Conservation (phyloP, 2,329 filamentous ascomycete species). For the Karstenula rhodostoma region DNA sequence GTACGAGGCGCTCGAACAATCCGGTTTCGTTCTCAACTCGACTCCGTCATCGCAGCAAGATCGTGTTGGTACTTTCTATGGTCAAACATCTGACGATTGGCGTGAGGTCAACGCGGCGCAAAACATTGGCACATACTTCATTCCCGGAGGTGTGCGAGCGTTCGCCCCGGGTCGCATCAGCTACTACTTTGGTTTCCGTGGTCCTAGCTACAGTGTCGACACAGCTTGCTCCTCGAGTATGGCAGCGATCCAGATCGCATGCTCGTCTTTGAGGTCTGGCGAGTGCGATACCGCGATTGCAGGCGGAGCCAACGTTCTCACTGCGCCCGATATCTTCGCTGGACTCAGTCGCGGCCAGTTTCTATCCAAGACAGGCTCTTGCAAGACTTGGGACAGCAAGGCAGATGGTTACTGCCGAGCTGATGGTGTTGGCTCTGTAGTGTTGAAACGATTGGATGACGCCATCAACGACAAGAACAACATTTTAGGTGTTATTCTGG, state of each 20-base stretch:
- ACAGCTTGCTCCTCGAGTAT: conserved; percentile 38
- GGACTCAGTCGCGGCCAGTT: conserved; percentile 31
- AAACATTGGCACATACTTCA: conserved; percentile 33
- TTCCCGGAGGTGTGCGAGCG: conserved; percentile 61
- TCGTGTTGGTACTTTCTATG: conserved; percentile 28
- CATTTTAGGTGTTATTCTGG: conserved; percentile 37
- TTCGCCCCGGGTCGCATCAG: conserved; percentile 52
- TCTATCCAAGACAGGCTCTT: conserved; percentile 33
- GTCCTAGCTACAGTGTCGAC: conserved; percentile 54
- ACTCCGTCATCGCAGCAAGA: conserved; percentile 23
- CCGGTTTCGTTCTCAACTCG: conserved; percentile 30
- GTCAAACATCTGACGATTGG: conserved; percentile 28
- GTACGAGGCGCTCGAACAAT: conserved; percentile 34
- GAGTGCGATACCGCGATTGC: conserved; percentile 36
- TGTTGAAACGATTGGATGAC: conserved; percentile 38
- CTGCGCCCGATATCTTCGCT: conserved; percentile 40
- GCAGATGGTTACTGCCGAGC: conserved; percentile 40
- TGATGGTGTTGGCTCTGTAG: conserved; percentile 36
- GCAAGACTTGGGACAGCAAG: conserved; percentile 37
- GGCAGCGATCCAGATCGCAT: conserved; percentile 28
- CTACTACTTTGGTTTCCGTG: conserved; percentile 43
- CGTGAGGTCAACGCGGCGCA: conserved; percentile 28
- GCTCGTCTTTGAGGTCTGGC: conserved; percentile 35
- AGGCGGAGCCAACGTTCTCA: conserved; percentile 32
- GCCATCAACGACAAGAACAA: conserved; percentile 34